These are phyloP conservation scores for Gynostemma pentaphyllum DNA, from an alignment of 306 rosid species.

Conservation along the genomic window DNA sequence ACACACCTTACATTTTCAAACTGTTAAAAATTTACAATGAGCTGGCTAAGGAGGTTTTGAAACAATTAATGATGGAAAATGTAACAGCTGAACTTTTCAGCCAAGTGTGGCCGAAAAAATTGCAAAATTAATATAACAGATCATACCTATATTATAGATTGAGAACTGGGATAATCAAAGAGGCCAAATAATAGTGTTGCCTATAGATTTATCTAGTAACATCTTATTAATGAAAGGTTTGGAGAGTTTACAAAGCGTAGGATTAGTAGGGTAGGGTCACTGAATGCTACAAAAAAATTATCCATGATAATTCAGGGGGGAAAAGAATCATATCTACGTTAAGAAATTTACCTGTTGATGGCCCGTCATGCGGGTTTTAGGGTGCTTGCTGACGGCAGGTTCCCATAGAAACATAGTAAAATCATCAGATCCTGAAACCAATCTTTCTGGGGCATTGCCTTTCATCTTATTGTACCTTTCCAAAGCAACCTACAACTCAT, in stretches of 20 bases:
- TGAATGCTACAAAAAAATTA: neutral
- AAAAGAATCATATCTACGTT: neutral
- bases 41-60: neutral
- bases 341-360: slow-evolving; percentile 64
- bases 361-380: slow-evolving; percentile 86
- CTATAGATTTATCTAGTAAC: neutral
- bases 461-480: slow-evolving; percentile 80
- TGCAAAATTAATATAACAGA: neutral
- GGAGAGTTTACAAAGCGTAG: neutral
- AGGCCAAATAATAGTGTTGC: neutral
- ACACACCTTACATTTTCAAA: neutral
- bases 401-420: slow-evolving; percentile 97
- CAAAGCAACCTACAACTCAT: slow-evolving; percentile 60
- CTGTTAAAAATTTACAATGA: neutral
- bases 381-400: slow-evolving; percentile 77
- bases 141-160: neutral
- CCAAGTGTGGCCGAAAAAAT: neutral
- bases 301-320: neutral
- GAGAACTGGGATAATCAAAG: neutral
- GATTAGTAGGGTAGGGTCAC: neutral
- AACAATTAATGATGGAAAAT: neutral
- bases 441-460: slow-evolving; percentile 77
- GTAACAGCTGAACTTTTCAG: neutral
- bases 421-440: slow-evolving; percentile 98
- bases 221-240: neutral